Evolutionary conservation across 768 basidiomycete genomes (phyloP).

Genomic region (Brasilioporus rufonigricans): DNA sequence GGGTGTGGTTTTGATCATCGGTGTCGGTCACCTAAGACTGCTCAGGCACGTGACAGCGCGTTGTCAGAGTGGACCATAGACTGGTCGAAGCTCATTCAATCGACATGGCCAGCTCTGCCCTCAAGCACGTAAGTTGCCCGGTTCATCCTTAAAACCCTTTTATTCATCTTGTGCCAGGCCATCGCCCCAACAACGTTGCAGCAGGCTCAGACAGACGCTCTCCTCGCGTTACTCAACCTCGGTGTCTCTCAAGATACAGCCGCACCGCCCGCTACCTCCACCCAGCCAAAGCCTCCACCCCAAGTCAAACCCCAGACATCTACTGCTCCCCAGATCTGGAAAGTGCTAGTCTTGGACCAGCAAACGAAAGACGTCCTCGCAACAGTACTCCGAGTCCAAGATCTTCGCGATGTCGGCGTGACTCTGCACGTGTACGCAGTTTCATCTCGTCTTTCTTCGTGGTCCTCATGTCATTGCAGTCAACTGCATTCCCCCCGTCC

Average conservation of each 20-base stretch:
- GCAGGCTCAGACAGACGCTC: conserved; percentile 81
- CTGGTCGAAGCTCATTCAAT: neutral
- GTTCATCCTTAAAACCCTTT: neutral
- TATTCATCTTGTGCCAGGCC: conserved; percentile 36
- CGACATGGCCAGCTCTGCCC: conserved; percentile 43
- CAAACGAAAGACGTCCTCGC: conserved; percentile 95
- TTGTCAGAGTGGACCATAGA: neutral
- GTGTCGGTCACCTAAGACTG: too few species aligned
- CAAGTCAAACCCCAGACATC: conserved; percentile 50
- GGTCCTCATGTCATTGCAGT: conserved; percentile 39
- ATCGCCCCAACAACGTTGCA: conserved; percentile 66
- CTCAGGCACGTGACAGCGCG: conserved; percentile 16
- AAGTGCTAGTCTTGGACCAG: conserved; percentile 92
- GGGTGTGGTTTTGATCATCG: too few species aligned
- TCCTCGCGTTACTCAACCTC: conserved; percentile 84
- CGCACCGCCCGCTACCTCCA: conserved; percentile 4
- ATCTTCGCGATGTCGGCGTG: conserved; percentile 93
- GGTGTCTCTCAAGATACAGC: conserved; percentile 48
- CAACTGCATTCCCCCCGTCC: conserved; percentile 91
- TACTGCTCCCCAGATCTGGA: conserved; percentile 86
- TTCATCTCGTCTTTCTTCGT: neutral
- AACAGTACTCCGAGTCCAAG: conserved; percentile 92
- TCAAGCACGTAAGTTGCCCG: conserved; percentile 41
- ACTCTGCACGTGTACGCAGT: conserved; percentile 91
- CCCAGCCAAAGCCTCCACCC: conserved; percentile 31